Base-by-base conservation (phyloP, 805 yeast species). In the Candida ponderosae region DNA sequence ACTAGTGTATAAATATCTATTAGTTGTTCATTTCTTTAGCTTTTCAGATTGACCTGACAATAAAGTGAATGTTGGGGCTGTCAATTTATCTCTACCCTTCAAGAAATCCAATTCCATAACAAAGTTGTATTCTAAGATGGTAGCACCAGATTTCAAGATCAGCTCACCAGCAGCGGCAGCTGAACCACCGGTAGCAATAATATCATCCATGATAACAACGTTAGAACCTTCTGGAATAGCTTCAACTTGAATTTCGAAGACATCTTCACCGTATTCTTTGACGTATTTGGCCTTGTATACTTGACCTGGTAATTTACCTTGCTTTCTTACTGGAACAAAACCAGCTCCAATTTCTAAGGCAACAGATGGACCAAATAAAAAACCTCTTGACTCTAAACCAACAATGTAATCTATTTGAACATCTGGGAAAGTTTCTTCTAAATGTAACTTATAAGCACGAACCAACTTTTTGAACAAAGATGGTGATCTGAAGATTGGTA, bases 101-200 rank as follows among this genome's bases (percentile, higher is more conserved):
- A 93, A 76, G 76, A 90, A 93, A 55, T 86, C 90, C 54, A 93
- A 78, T 66, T 93, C 98, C 85, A 93, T 78, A 33, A 93, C 86
- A 56, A 93, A 93, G 46, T 81, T 66, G 60, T 78, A 93, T 63
- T 88, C 95, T 36, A 81, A 58, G 37, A 89, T 72, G 41, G 80
- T 73, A 43, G 81, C 96, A 39, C 79, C 78, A 43, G 79, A 70
- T 59, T 72, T 65, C 47, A 57, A 56, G 36, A 87, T 82, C 46
- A 93, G 72, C 54, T 86, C 81, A 41, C 95, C 97, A 31, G 97
- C 97, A 41, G 94, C 96, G 39, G 66, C 64, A 19, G 98, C 98
- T 50, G 95, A 82, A 29, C 99, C 99, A 44, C 97, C 97, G 29
- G 98, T 93, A 35, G 98, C 98, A 58, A 93, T 82, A 53, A 93